phyloP scores from a whole-genome alignment of 768 basidiomycete species.

The Rhizopogon rudus region DNA sequence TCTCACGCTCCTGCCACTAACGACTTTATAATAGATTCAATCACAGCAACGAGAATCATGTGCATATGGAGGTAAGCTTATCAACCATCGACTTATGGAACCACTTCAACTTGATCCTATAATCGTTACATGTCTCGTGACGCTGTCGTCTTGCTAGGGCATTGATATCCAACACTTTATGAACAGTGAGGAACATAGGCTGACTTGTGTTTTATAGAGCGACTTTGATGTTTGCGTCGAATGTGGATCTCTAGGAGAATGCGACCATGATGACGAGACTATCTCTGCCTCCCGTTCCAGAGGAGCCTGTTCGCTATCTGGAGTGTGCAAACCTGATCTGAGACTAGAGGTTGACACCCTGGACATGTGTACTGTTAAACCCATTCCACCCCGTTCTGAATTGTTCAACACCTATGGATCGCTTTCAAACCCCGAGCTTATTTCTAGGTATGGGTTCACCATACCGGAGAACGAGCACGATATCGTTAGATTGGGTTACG shows the following conservation, averaged over 20 bases:
- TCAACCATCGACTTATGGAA: conserved; percentile 10
- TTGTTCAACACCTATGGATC: conserved; percentile 78
- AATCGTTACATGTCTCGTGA: not conserved
- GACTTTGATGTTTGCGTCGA: conserved; percentile 69
- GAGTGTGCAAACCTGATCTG: not conserved
- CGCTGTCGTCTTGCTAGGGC: not conserved
- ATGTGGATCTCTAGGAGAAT: conserved; percentile 67
- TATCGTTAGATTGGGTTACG: conserved; percentile 31
- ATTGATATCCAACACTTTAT: conserved; percentile 4
- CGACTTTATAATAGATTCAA: conserved; percentile 53
- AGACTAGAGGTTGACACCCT: conserved; percentile 35
- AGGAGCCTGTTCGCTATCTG: not conserved
- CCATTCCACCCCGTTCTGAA: conserved; percentile 47
- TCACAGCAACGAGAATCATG: conserved; percentile 60
- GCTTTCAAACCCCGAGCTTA: conserved; percentile 59
- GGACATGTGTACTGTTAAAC: conserved; percentile 63
- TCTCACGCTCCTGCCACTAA: conserved; percentile 5
- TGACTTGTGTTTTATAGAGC: conserved; percentile 36
- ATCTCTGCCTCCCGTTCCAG: conserved; percentile 2
- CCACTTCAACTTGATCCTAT: not conserved
- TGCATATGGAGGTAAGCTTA: conserved; percentile 63
- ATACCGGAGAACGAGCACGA: conserved; percentile 74
- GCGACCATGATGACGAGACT: conserved; percentile 53
- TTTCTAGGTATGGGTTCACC: conserved; percentile 67
- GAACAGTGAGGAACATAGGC: not conserved